phyloP scores from a whole-genome alignment of 495 filamentous ascomycete genomes.

The Podospora anserina region DNA sequence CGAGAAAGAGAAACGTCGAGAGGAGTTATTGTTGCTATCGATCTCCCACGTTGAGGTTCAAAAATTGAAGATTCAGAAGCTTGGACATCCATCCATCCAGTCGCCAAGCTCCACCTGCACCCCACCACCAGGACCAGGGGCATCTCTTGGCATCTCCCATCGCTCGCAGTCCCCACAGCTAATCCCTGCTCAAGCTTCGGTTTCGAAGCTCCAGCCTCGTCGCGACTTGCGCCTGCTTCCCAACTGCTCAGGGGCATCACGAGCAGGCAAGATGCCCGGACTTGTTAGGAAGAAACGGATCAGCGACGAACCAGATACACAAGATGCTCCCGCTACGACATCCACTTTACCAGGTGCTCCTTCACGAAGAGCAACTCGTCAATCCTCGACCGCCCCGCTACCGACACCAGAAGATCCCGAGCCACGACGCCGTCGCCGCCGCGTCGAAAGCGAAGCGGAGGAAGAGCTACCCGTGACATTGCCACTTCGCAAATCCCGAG shows the following conservation, averaged over 20 bases:
- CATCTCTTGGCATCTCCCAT: not conserved
- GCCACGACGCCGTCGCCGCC: slow-evolving; percentile 39
- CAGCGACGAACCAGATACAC: not conserved
- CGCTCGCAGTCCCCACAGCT: not conserved
- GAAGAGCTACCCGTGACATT: slow-evolving; percentile 8
- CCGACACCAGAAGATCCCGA: slow-evolving; percentile 31
- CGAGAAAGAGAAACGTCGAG: not conserved
- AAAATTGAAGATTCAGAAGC: not conserved
- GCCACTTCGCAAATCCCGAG: not conserved
- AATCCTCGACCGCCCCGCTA: slow-evolving; percentile 35
- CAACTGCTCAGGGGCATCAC: not conserved
- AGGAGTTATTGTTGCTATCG: not conserved
- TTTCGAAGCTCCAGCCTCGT: not conserved
- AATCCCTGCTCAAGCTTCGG: not conserved
- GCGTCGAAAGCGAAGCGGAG: slow-evolving; percentile 24
- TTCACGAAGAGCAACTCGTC: slow-evolving; percentile 44
- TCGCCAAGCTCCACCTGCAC: not conserved
- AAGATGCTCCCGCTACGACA: not conserved
- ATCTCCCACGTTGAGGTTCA: not conserved
- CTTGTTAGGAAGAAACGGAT: not conserved
- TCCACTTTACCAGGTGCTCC: slow-evolving; percentile 11
- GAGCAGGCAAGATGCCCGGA: not conserved
- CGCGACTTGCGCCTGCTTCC: not conserved
- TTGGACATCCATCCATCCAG: not conserved
- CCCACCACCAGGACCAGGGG: not conserved